Evolutionary conservation across 768 basidiomycete genomes (phyloP).

Genomic region (Tricholoma saponaceum): DNA sequence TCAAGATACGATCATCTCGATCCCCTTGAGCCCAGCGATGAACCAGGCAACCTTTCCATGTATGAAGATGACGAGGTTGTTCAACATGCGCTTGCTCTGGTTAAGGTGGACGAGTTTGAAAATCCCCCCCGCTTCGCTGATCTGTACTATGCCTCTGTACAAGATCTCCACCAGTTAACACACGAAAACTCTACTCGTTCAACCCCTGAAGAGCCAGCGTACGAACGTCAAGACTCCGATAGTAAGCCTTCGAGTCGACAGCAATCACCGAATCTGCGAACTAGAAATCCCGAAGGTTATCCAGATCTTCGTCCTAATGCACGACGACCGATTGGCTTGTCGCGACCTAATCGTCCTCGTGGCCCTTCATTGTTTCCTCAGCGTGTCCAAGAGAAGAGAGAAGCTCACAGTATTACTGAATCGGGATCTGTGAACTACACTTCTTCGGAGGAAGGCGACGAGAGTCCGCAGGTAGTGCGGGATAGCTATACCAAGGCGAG

Average conservation of each 20-base stretch:
- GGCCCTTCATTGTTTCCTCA: conserved; percentile 36
- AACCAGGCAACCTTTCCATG: conserved; percentile 19
- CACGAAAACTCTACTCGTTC: background rate
- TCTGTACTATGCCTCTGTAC: conserved; percentile 31
- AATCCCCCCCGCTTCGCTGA: conserved; percentile 33
- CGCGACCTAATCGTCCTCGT: conserved; percentile 2
- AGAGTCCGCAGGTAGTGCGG: background rate
- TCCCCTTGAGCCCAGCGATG: conserved; percentile 2
- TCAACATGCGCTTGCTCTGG: conserved; percentile 27
- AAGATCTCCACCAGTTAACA: conserved; percentile 6
- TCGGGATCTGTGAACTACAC: background rate
- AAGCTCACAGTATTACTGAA: conserved; percentile 11
- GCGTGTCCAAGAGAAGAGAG: conserved; percentile 40
- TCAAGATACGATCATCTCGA: conserved; percentile 2
- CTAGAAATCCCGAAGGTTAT: background rate
- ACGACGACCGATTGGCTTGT: conserved; percentile 1
- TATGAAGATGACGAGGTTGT: conserved; percentile 31
- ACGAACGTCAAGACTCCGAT: background rate
- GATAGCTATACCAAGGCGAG: background rate
- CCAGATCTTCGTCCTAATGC: conserved; percentile 4
- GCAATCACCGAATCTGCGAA: background rate
- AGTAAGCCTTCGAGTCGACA: background rate
- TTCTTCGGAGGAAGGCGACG: background rate
- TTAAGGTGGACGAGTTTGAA: conserved; percentile 19
- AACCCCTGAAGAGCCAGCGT: background rate